Evolutionary conservation across 169 alveolate genomes (phyloP).

Genomic region (Babesia microti): DNA sequence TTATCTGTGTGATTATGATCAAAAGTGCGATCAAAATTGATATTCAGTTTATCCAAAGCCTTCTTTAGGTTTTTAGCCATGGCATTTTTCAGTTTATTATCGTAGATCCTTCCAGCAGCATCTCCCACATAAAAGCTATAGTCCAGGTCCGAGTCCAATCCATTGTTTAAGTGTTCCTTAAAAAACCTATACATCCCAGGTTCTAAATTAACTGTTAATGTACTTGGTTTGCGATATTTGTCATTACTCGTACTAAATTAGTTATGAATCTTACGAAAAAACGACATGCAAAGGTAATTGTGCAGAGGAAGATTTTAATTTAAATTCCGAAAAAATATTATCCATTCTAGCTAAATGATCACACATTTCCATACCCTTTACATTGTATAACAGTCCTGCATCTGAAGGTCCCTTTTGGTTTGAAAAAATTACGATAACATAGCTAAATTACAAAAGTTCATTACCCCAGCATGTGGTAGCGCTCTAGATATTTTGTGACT

Average conservation of each 20-base stretch:
- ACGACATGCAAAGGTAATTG: conserved; percentile 30
- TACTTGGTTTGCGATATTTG: conserved; percentile 39
- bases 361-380: neutral
- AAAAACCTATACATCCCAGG: conserved; percentile 59
- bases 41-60: conserved; percentile 34
- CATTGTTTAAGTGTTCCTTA: conserved; percentile 28
- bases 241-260: conserved; percentile 14
- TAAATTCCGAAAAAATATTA: neutral
- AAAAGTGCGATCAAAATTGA: conserved; percentile 12
- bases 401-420: conserved; percentile 14
- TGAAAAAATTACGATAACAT: conserved; percentile 21
- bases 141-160: conserved; percentile 18
- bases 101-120: conserved; percentile 54
- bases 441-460: conserved; percentile 1
- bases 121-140: conserved; percentile 58
- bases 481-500: conserved; percentile 18
- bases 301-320: conserved; percentile 7
- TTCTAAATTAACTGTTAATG: conserved; percentile 1
- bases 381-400: neutral
- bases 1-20: conserved; percentile 1
- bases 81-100: conserved; percentile 16
- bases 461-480: conserved; percentile 25
- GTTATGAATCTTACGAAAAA: conserved; percentile 14
- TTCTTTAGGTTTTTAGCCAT: conserved; percentile 22
- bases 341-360: neutral